phyloP scores from a whole-genome alignment of 768 basidiomycete species.

The Sistotremastrum niveocremeum region DNA sequence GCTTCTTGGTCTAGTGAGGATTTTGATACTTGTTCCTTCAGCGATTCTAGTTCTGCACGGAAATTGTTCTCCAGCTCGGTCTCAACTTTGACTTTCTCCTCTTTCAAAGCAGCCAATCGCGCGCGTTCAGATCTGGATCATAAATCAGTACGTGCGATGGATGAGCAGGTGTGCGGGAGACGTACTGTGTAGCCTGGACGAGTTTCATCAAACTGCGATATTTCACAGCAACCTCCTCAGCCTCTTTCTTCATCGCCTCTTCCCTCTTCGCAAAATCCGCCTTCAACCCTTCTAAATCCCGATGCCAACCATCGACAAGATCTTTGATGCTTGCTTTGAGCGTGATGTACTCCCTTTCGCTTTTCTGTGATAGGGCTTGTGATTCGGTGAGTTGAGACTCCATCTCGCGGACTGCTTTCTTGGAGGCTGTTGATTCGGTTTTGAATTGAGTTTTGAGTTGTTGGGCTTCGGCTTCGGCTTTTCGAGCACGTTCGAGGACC shows the following conservation, averaged over 20 bases:
- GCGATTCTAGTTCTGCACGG: conserved; percentile 36
- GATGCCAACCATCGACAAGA: conserved; percentile 59
- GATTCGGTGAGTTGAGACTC: conserved; percentile 60
- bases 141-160: conserved; percentile 39
- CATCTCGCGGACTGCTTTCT: conserved; percentile 72
- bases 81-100: conserved; percentile 10
- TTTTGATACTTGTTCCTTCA: conserved; percentile 42
- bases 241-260: conserved; percentile 52
- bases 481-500: conserved; percentile 75
- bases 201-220: conserved; percentile 53
- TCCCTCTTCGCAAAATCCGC: conserved; percentile 69
- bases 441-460: conserved; percentile 61
- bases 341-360: conserved; percentile 71
- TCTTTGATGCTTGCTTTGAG: conserved; percentile 64
- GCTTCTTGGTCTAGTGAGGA: conserved; percentile 41
- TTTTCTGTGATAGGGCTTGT: conserved; percentile 63
- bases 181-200: conserved; percentile 36
- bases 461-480: conserved; percentile 67
- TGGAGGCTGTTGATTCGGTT: conserved; percentile 53
- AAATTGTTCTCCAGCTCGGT: conserved; percentile 51
- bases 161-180: conserved; percentile 19
- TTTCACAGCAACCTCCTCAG: conserved; percentile 54
- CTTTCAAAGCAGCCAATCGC: conserved; percentile 3
- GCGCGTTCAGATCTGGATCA: conserved; percentile 23
- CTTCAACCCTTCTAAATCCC: conserved; percentile 54